Percentiles rank a stretch among this genome's conserved stretches.
Conservation (phyloP, 208 protist species). For the Wallacemonas sp. region DNA sequence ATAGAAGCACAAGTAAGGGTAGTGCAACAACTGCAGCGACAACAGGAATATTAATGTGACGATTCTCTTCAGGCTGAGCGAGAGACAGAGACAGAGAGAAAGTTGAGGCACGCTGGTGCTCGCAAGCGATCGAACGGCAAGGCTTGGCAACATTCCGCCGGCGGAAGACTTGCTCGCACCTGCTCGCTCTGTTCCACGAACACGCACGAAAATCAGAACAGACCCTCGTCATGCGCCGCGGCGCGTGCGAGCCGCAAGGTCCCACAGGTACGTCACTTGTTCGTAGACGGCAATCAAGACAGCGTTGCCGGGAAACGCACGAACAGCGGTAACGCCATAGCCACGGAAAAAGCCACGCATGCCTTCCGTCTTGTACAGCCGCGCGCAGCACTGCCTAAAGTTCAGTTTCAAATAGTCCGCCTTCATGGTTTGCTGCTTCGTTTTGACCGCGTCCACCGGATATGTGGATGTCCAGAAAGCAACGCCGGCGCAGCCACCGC, state of each 20-base stretch:
- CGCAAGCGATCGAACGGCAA: too few species aligned
- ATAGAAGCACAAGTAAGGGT: too few species aligned
- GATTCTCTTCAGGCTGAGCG: too few species aligned
- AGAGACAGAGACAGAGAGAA: too few species aligned
- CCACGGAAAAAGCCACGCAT: conserved; percentile 85
- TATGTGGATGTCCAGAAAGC: conserved; percentile 92
- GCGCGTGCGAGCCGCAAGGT: conserved; percentile 21
- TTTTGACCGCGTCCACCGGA: conserved; percentile 90
- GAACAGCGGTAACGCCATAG: conserved; percentile 84
- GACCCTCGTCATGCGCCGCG: neutral
- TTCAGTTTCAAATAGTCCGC: conserved; percentile 76
- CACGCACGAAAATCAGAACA: neutral
- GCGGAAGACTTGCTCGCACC: too few species aligned
- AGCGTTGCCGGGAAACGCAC: conserved; percentile 91
- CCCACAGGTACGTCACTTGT: conserved; percentile 73
- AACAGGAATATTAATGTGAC: too few species aligned
- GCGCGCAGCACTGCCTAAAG: conserved; percentile 64
- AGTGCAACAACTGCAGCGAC: too few species aligned
- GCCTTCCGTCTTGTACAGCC: conserved; percentile 85
- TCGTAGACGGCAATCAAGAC: conserved; percentile 91
- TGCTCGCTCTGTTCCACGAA: too few species aligned
- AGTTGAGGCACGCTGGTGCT: too few species aligned
- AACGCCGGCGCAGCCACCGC: conserved; percentile 85
- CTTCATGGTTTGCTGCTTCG: conserved; percentile 90
- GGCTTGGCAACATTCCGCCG: too few species aligned